phyloP scores from a whole-genome alignment of 2,329 filamentous ascomycete species.

The Fusarium caatingaense region DNA sequence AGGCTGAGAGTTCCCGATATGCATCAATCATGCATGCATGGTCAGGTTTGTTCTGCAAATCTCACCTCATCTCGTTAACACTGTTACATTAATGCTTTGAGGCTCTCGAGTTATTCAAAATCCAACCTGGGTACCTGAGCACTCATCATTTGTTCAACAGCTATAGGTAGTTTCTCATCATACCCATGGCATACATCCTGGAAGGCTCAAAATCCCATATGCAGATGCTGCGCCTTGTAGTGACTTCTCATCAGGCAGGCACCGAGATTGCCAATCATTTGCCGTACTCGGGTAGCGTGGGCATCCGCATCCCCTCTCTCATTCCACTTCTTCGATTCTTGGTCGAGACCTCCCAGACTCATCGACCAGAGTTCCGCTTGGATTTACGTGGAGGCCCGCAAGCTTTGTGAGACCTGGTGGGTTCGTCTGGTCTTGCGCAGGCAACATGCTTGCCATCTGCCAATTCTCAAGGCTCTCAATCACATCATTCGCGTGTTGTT shows the following conservation, averaged over 20 bases:
- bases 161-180: neutral
- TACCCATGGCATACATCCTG: neutral
- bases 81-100: slow-evolving; percentile 6
- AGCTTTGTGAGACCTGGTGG: slow-evolving; percentile 48
- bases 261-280: slow-evolving; percentile 45
- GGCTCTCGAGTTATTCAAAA: slow-evolving; percentile 5
- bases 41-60: slow-evolving; percentile 3
- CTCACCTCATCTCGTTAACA: slow-evolving; percentile 12
- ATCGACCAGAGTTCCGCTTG: slow-evolving; percentile 42
- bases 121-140: neutral
- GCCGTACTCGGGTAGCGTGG: slow-evolving; percentile 29
- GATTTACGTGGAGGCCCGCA: slow-evolving; percentile 55
- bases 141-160: neutral
- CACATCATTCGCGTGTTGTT: slow-evolving; percentile 74
- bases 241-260: slow-evolving; percentile 36
- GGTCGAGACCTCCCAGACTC: slow-evolving; percentile 50
- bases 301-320: slow-evolving; percentile 41
- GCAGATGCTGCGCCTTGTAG: slow-evolving; percentile 24
- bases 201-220: slow-evolving; percentile 18
- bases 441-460: slow-evolving; percentile 64
- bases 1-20: slow-evolving; percentile 1
- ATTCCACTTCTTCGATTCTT: slow-evolving; percentile 72
- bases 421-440: slow-evolving; percentile 45
- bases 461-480: slow-evolving; percentile 73
- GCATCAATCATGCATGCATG: neutral